Percentiles rank a stretch among this genome's conserved stretches.
Conservation (phyloP, 2,329 filamentous ascomycete genomes). For the Penicillium digitatum region DNA sequence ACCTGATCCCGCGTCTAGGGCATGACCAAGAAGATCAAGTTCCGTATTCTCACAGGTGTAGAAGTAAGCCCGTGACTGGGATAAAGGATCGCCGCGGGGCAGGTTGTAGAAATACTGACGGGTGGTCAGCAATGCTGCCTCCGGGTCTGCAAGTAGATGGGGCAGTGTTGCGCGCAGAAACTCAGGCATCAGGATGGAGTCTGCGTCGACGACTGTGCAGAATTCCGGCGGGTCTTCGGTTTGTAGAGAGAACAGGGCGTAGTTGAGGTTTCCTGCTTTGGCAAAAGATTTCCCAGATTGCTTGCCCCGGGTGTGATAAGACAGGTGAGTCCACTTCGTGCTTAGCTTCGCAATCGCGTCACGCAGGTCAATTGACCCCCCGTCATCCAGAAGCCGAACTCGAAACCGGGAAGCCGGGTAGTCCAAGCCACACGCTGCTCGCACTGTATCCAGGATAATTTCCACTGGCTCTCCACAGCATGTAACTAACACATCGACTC, state of each 20-base stretch:
- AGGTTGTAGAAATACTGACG: slow-evolving; percentile 37
- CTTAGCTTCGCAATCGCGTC: slow-evolving; percentile 40
- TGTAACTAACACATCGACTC: slow-evolving; percentile 55
- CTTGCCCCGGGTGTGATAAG: slow-evolving; percentile 52
- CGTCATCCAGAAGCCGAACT: slow-evolving; percentile 56
- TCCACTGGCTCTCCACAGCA: slow-evolving; percentile 57
- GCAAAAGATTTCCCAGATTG: slow-evolving; percentile 30
- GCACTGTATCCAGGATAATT: slow-evolving; percentile 55
- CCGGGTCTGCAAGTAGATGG: slow-evolving; percentile 29
- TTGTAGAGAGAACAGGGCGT: slow-evolving; percentile 28
- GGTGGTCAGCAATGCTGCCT: slow-evolving; percentile 32
- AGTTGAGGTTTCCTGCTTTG: slow-evolving; percentile 40
- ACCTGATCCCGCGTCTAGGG: slow-evolving; percentile 36
- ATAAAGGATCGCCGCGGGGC: slow-evolving; percentile 30
- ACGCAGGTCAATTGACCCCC: slow-evolving; percentile 44
- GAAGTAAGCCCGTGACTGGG: slow-evolving; percentile 31
- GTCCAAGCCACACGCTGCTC: slow-evolving; percentile 53
- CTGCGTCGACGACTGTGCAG: slow-evolving; percentile 34
- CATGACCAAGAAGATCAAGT: slow-evolving; percentile 26
- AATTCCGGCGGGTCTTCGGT: slow-evolving; percentile 27
- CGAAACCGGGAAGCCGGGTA: slow-evolving; percentile 54
- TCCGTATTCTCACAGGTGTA: slow-evolving; percentile 34
- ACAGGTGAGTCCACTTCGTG: slow-evolving; percentile 47
- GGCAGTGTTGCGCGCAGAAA: slow-evolving; percentile 38
- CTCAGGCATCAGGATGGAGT: slow-evolving; percentile 35